Base-by-base conservation (phyloP, 768 basidiomycete genomes). In the Tricholoma bakamatsutake region DNA sequence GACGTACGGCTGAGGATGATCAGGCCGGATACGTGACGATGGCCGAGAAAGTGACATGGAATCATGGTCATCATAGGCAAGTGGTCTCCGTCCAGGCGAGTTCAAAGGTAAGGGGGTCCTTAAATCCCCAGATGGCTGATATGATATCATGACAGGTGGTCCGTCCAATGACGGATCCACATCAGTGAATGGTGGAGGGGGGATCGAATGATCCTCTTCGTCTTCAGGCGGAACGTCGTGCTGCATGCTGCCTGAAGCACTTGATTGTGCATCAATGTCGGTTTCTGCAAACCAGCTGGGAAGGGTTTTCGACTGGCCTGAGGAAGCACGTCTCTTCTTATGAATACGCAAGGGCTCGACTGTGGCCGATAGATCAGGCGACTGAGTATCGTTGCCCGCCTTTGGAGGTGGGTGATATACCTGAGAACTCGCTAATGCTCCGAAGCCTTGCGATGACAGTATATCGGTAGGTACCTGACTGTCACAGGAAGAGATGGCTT, bases 101-200 rank as follows among this genome's bases (percentile, higher is more conserved):
- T 56, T 62, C 53, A 62, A 57, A 35, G 53, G 69, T 27, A 50
- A 68, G 2, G 56, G 60, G 55, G 48, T 62, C 11, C 59, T 64
- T 34, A 64, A 64, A 54, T 55, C 64, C 17, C 30, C 46, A 33
- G 54, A 43, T 48, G 61, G 59, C 30, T 61, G 58, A 46, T 67
- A 69, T 50, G 59, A 52, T 57, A 53, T 52, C 53, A 69, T 60
- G 28, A 64, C 49, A 31, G 52, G 52, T 43, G 11, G 28, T 27
- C 76, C 78, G 56, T 77, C 73, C 0, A 70, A 60, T 24, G 68
- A 68, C 5, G 73, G 69, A 1, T 68, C 75, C 10, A 68, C 63
- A 0, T 69, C 53, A 12, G 68, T 62, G 60, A 76, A 78, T 7
- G 74, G 71, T 0, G 78, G 78, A 1, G 77, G 77, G 33, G 67